Percentiles rank a stretch among this genome's conserved stretches.
phyloP scores from a whole-genome alignment of 495 filamentous ascomycete genomes.

The Astrothelium macrocarpum region DNA sequence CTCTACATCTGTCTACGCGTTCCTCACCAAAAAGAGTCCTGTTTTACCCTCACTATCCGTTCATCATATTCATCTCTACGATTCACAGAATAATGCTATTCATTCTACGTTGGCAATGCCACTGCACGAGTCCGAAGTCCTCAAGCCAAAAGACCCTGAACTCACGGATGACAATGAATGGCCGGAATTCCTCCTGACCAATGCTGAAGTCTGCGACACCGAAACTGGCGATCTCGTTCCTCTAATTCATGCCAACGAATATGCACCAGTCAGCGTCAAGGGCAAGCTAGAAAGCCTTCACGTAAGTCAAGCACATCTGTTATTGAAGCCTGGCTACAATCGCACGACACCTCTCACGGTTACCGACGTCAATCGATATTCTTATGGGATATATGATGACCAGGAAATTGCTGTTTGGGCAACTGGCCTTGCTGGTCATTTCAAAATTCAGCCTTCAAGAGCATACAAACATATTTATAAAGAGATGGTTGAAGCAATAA shows the following conservation, averaged over 20 bases:
- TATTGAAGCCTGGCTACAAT: conserved; percentile 3
- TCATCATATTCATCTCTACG: neutral
- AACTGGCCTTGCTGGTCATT: conserved; percentile 70
- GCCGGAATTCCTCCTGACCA: conserved; percentile 46
- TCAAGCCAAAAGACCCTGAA: conserved; percentile 45
- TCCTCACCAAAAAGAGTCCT: neutral
- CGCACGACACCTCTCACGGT: conserved; percentile 50
- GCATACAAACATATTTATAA: conserved; percentile 53
- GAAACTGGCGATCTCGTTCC: conserved; percentile 43
- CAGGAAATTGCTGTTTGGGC: conserved; percentile 62
- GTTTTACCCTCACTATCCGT: neutral
- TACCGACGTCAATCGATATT: conserved; percentile 51
- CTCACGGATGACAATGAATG: conserved; percentile 50
- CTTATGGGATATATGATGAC: conserved; percentile 57
- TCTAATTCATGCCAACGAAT: conserved; percentile 43
- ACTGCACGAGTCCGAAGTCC: conserved; percentile 44
- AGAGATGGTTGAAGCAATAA: conserved; percentile 58
- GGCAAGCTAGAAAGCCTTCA: conserved; percentile 24
- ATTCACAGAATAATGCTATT: neutral
- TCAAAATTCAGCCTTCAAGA: conserved; percentile 54
- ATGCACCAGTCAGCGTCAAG: conserved; percentile 46
- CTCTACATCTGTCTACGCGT: neutral
- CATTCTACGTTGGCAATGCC: conserved; percentile 9
- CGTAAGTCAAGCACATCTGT: conserved; percentile 4
- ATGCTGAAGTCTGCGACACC: conserved; percentile 43